phyloP scores from a whole-genome alignment of 2,329 filamentous ascomycete species.

The Fusarium robinianum region DNA sequence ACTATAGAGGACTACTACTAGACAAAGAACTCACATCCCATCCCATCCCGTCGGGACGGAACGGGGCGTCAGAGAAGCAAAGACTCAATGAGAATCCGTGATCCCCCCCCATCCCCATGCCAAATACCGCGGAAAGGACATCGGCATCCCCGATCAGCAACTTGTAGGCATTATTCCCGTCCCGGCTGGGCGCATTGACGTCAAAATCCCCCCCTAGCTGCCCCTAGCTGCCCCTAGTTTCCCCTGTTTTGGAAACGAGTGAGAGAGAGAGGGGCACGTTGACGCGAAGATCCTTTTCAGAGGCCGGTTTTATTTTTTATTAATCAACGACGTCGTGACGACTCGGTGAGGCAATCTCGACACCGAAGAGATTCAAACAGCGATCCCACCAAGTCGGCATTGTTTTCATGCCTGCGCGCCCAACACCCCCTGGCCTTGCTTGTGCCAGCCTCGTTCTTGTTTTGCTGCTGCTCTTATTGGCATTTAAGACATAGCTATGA shows the following conservation, averaged over 20 bases:
- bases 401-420: neutral
- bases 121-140: too few species aligned
- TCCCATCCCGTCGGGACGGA: too few species aligned
- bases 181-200: too few species aligned
- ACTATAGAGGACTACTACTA: too few species aligned
- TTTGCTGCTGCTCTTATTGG: constrained; percentile 14
- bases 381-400: neutral
- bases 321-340: neutral
- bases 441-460: constrained; percentile 5
- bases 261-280: constrained; percentile 29
- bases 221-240: neutral
- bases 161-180: too few species aligned
- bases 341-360: neutral
- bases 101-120: too few species aligned
- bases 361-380: too few species aligned
- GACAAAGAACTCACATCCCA: too few species aligned
- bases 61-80: too few species aligned
- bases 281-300: constrained; percentile 11
- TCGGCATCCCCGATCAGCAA: too few species aligned
- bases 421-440: constrained; percentile 4
- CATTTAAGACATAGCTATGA: constrained; percentile 50
- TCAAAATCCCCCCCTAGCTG: constrained; percentile 17
- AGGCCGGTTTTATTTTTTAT: constrained; percentile 1
- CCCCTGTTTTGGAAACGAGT: constrained; percentile 5
- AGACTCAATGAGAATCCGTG: too few species aligned